Percentiles rank a stretch among this genome's conserved stretches.
Conservation (phyloP, 177 flowering plant species). For the Telopea speciosissima region DNA sequence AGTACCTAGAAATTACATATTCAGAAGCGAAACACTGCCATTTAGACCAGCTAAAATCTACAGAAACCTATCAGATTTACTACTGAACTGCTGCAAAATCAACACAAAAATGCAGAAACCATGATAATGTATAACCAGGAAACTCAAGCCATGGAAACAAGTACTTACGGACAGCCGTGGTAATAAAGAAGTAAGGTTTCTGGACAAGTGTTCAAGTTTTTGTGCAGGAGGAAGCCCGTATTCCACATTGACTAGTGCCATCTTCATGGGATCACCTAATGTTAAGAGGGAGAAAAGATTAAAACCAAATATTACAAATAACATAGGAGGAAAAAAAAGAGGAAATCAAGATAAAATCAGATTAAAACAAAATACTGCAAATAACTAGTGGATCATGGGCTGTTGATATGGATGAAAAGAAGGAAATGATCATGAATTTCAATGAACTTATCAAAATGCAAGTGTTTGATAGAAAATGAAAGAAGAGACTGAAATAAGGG, state of each 20-base stretch:
- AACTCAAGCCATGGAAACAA: conserved; percentile 7
- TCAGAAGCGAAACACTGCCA: neutral
- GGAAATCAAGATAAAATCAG: too few relatives aligned
- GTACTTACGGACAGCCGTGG: conserved; percentile 72
- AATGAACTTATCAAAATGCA: too few relatives aligned
- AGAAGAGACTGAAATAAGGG: too few relatives aligned
- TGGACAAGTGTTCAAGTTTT: conserved; percentile 37
- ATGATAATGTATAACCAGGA: neutral
- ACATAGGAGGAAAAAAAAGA: neutral
- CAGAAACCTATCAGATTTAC: neutral
- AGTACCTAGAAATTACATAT: neutral
- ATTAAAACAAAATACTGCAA: too few relatives aligned
- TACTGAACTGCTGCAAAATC: neutral
- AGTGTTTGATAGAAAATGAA: too few relatives aligned
- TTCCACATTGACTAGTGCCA: conserved; percentile 64
- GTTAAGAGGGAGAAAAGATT: conserved; percentile 8
- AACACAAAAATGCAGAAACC: neutral
- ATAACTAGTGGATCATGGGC: too few relatives aligned
- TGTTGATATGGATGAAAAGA: too few relatives aligned
- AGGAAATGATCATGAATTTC: too few relatives aligned
- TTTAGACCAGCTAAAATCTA: neutral
- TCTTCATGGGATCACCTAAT: conserved; percentile 82
- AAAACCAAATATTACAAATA: neutral
- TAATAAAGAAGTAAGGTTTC: conserved; percentile 49
- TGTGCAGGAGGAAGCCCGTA: conserved; percentile 39